Evolutionary conservation across 441 rosid genomes (phyloP), one percentile per base, ranked within the genome.

Genomic region (Populus tomentosa): DNA sequence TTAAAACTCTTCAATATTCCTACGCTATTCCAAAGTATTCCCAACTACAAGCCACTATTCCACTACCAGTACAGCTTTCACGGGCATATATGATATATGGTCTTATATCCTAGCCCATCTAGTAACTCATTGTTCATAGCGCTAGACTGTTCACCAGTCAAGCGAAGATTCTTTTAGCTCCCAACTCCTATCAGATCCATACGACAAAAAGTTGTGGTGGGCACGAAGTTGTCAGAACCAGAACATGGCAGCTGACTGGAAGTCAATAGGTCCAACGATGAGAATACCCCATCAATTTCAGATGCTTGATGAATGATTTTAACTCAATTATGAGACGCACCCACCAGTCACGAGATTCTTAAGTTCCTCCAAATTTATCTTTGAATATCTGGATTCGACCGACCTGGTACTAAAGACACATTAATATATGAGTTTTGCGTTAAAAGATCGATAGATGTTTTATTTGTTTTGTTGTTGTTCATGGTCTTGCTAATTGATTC

Each of bases 301-400:
- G 5, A 13, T 11, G 53, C 53, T 46, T 0, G 18, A 30, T 70
- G 75, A 78, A 74, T 30, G 53, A 36, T 35, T 5, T 16, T 46
- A 59, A n/a, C 78, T 82, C 78, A 82, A 73, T 73, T 28, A 75
- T 81, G 36, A 73, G 50, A 80, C 65, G 79, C 23, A 71, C 82
- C 77, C 79, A 81, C 84, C 67, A 42, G 21, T 56, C 70, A 64
- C 78, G n/a, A 16, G 59, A 67, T 23, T 30, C 16, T 36, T 14
- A 7, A n/a, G 13, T 61, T 13, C 40, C 46, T 13, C 67, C 28
- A 50, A 61, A 61, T 56, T 56, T 30, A 26, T 26, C 26, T 68
- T 71, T 56, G 46, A 74, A 62, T 38, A 40, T 36, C 18, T 26
- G 21, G n/a, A 71, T 11, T 71, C 63, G 18, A 2, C 13, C 16